A percentile compares a stretch with the other conserved stretches of the same genome.
Conservation (phyloP, 306 rosid genomes). For the barrel medic (Medicago truncatula) region DNA sequence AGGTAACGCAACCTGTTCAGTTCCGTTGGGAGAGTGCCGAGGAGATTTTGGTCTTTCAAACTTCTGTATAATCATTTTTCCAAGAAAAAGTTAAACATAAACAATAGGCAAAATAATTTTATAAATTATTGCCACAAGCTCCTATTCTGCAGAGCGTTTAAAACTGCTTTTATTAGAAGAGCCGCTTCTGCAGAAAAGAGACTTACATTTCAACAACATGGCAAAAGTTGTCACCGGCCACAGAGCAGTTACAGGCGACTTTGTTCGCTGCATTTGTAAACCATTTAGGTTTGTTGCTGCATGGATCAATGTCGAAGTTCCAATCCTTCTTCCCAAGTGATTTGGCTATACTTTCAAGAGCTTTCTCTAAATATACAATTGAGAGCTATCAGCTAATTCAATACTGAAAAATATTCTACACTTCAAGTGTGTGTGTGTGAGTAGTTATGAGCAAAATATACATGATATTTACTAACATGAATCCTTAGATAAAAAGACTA, state of each 20-base stretch:
- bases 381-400: not conserved
- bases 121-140: no score
- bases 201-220: slow-evolving; percentile 22
- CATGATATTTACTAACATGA: not conserved
- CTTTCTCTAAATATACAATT: slow-evolving; percentile 45
- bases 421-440: no score
- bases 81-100: not conserved
- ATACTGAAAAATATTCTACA: not conserved
- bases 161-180: no score
- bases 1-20: slow-evolving; percentile 52
- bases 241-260: slow-evolving; percentile 24
- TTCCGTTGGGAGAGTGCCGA: slow-evolving; percentile 59
- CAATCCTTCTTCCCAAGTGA: slow-evolving; percentile 54
- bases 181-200: not conserved
- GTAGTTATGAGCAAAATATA: no score
- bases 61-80: slow-evolving; percentile 35
- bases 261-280: not conserved
- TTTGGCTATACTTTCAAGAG: slow-evolving; percentile 48
- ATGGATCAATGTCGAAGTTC: slow-evolving; percentile 59
- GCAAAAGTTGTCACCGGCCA: not conserved
- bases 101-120: no score
- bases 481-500: not conserved
- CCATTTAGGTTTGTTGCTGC: slow-evolving; percentile 41
- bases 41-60: slow-evolving; percentile 49
- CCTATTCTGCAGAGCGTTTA: no score